phyloP scores from a whole-genome alignment of 2,329 filamentous ascomycete genomes.

The Calonectria pseudoturangicola region DNA sequence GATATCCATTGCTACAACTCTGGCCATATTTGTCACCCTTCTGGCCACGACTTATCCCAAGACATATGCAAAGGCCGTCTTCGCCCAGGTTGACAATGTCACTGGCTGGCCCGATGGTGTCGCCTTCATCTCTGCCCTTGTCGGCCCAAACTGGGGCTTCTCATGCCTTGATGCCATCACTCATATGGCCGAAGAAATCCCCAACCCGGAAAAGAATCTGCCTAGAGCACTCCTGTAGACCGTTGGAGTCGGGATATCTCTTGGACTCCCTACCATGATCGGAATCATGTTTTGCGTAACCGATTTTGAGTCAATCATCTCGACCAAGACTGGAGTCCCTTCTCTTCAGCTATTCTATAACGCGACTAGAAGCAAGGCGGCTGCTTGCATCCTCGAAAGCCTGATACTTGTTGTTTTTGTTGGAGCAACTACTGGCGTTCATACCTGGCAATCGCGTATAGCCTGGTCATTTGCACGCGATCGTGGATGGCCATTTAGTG shows the following conservation, averaged over 20 bases:
- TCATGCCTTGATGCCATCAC: conserved; percentile 30
- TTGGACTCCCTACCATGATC: conserved; percentile 7
- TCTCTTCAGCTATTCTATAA: conserved; percentile 27
- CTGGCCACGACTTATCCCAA: not conserved
- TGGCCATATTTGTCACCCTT: conserved; percentile 12
- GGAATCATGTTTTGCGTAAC: conserved; percentile 30
- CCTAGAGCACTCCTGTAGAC: conserved; percentile 22
- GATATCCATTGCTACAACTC: not conserved
- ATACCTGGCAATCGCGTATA: conserved; percentile 34
- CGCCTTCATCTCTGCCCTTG: conserved; percentile 31
- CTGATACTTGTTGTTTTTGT: not conserved
- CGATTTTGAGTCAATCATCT: conserved; percentile 9
- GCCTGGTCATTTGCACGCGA: conserved; percentile 28
- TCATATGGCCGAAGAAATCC: conserved; percentile 40
- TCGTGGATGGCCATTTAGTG: conserved; percentile 22
- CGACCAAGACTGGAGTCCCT: conserved; percentile 16
- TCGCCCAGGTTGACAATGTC: conserved; percentile 13
- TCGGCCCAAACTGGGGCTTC: conserved; percentile 37
- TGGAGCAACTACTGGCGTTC: not conserved
- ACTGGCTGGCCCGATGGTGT: conserved; percentile 32
- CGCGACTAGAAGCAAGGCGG: conserved; percentile 10
- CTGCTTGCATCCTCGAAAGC: conserved; percentile 7
- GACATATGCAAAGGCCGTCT: conserved; percentile 5
- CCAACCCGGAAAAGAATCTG: conserved; percentile 6
- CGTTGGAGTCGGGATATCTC: not conserved